Conservation (phyloP, 2,329 filamentous ascomycete genomes). For the Gliomastix tumulicola region DNA sequence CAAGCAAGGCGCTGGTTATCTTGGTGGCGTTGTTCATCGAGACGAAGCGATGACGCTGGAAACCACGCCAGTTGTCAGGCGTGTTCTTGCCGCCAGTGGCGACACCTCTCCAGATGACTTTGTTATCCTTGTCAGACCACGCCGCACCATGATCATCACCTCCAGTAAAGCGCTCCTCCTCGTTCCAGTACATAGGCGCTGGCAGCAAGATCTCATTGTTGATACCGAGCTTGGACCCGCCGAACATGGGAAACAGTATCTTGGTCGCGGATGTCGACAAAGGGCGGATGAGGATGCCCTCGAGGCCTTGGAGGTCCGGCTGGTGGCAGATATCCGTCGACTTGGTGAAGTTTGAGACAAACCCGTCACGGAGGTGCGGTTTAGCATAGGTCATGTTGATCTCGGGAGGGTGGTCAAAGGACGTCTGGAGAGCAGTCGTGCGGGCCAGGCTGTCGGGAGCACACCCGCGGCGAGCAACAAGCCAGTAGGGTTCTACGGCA, state of each 20-base stretch:
- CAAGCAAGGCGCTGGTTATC: conserved; percentile 39
- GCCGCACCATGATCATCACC: conserved; percentile 41
- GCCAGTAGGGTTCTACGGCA: conserved; percentile 47
- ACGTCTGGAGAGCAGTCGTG: conserved; percentile 29
- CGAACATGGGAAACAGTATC: conserved; percentile 57
- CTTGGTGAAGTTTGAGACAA: conserved; percentile 54
- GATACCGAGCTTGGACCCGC: conserved; percentile 60
- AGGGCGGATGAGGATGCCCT: conserved; percentile 59
- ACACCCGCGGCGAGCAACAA: conserved; percentile 52
- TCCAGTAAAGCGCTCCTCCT: conserved; percentile 56
- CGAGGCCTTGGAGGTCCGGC: conserved; percentile 53
- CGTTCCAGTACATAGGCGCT: conserved; percentile 62
- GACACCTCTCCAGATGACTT: conserved; percentile 58
- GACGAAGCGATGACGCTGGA: conserved; percentile 70
- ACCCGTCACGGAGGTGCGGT: conserved; percentile 47
- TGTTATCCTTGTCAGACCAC: conserved; percentile 50
- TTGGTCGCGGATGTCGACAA: conserved; percentile 49
- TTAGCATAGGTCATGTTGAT: conserved; percentile 37
- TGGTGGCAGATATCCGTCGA: conserved; percentile 60
- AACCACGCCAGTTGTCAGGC: conserved; percentile 59
- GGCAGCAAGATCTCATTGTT: conserved; percentile 67
- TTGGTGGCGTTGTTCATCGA: conserved; percentile 64
- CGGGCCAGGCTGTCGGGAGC: conserved; percentile 56
- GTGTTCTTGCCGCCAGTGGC: conserved; percentile 57
- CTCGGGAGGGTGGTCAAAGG: conserved; percentile 34